Conservation (phyloP, 169 alveolate genomes). For the Eimeria necatrix region DNA sequence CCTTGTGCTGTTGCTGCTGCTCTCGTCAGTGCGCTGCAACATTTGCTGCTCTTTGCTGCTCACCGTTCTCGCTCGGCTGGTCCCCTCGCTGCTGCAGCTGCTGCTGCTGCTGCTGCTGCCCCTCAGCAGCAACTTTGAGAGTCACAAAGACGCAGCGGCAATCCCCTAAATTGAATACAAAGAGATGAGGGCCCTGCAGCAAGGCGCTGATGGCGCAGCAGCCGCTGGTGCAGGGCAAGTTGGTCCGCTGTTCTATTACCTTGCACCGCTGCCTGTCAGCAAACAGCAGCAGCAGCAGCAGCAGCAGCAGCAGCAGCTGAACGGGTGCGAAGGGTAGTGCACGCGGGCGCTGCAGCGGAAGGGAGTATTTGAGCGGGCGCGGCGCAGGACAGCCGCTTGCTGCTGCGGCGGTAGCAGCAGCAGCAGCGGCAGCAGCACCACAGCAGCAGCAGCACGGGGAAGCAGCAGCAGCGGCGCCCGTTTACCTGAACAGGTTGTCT, state of each 20-base stretch:
- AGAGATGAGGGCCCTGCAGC: background rate
- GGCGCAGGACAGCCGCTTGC: background rate
- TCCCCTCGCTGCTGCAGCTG: background rate
- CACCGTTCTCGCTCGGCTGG: too few relatives aligned
- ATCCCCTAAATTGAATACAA: conserved; percentile 5
- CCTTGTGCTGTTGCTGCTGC: background rate
- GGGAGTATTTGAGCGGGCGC: background rate
- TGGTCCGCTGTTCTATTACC: background rate
- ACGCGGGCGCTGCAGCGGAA: background rate
- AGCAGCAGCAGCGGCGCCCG: too few relatives aligned
- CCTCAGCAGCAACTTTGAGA: background rate
- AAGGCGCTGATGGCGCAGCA: conserved; percentile 32
- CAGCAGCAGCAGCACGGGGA: background rate
- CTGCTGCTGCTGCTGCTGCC: background rate
- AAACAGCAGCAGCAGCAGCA: conserved; percentile 13
- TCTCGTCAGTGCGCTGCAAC: background rate
- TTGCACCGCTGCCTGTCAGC: background rate
- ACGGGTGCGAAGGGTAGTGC: background rate
- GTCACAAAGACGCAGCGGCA: conserved; percentile 10
- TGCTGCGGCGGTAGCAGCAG: background rate
- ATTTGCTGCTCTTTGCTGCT: background rate
- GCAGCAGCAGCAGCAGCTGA: background rate
- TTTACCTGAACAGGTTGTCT: background rate
- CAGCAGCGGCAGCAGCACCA: background rate
- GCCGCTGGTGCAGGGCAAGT: background rate